Conservation (phyloP, 2,329 filamentous ascomycete genomes). For the Saccharata proteae region DNA sequence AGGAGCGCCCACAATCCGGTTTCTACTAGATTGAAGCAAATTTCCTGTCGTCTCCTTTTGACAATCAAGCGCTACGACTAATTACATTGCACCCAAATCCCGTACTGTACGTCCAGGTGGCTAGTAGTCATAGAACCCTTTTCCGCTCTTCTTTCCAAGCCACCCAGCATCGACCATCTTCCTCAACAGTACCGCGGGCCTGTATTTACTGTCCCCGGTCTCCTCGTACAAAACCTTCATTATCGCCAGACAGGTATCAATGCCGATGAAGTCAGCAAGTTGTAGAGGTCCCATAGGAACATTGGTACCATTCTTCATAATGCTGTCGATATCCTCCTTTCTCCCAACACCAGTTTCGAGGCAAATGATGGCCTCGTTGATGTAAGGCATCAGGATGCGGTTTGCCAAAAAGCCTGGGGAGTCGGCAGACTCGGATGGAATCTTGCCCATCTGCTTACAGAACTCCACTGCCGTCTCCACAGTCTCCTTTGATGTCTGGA, state of each 20-base stretch:
- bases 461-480: constrained; percentile 74
- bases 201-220: constrained; percentile 91
- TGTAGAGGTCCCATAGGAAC: constrained; percentile 95
- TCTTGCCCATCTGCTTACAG: constrained; percentile 85
- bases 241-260: constrained; percentile 92
- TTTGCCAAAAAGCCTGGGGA: constrained; percentile 92
- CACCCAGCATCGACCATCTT: constrained; percentile 98
- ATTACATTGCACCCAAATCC: too few species aligned
- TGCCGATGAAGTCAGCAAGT: constrained; percentile 90
- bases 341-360: constrained; percentile 84
- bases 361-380: constrained; percentile 96
- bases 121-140: constrained; percentile 90
- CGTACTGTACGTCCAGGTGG: too few species aligned
- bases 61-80: too few species aligned
- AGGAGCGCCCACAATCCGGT: too few species aligned
- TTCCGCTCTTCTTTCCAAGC: constrained; percentile 94
- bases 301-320: constrained; percentile 99
- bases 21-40: too few species aligned
- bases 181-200: constrained; percentile 71
- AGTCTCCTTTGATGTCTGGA: constrained; percentile 79
- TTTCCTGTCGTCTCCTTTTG: too few species aligned
- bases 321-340: constrained; percentile 85
- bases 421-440: constrained; percentile 77
- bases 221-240: constrained; percentile 91
- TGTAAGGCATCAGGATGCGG: constrained; percentile 96